Base-by-base conservation (phyloP, 2,329 filamentous ascomycete species). In the Passalora sequoiae region DNA sequence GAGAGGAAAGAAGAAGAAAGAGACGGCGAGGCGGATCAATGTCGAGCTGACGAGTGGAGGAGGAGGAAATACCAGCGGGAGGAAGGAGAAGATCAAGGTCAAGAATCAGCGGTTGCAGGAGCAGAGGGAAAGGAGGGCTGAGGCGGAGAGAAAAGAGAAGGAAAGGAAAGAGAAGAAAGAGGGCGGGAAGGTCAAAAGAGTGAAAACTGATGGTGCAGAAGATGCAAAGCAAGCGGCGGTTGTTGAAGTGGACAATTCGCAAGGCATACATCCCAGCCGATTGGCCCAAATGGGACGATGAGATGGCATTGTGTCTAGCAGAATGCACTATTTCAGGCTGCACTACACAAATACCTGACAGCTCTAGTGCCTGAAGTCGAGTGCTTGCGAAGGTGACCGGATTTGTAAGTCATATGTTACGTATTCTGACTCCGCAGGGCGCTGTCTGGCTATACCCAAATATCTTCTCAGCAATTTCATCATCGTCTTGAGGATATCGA, bases 11-110 rank as follows among this genome's bases (percentile, higher is more conserved):
- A 46, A 51, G 24, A 54, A 58, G 44, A 56, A 62, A 72, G 81
- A 66, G 70, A 72, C 51, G 12, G 69, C 81, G 39, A 75, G 91
- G 57, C 85, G 83, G 67, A 94, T 97, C 59, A 96, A 95, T 62
- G 86, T 96, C 19, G 91, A 96, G 69, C 69, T 97, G 54, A 95
- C 89, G 77, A 89, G 86, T 27, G 76, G 76, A 39, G 89, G 89
- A 29, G 91, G 91, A 47, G 83, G 83, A 49, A 94, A 89, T 65
- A 86, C 80, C 33, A 74, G 81, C 52, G 69, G 74, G 44, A 76
- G 91, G 51, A 80, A 77, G 61, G 76, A 82, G 45, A 92, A 89
- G 71, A 87, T 97, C 65, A 75, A 78, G 59, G 76, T 76, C 45
- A 96, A 95, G 77, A 96, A 97, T 70, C 73, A 77, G 59, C 91